Evolutionary conservation across 2,329 filamentous ascomycete species (phyloP), one percentile per base, ranked within the genome.

Genomic region (Macrophomina phaseolina): DNA sequence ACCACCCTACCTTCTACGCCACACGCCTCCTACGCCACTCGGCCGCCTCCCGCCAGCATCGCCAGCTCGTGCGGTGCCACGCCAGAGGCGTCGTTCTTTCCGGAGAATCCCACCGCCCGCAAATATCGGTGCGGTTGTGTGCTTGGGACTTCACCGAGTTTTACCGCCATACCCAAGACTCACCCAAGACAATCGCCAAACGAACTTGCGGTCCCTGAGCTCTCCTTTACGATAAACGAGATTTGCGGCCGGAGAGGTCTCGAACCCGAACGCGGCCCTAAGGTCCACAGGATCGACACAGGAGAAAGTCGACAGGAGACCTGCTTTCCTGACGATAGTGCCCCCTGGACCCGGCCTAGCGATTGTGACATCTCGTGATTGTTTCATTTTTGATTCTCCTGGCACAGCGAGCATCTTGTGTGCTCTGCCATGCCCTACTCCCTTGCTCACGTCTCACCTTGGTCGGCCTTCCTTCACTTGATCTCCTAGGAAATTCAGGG

Each of bases 311-410:
- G 16, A 45, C n/a, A 52, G 49, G 49, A 52, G 49, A 34, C 23
- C 14, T 14, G 23, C 48, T 30, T 14, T 23, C 18, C 48, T 18
- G 6, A 23, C 45, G n/a, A 48, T 11, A 7, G 45, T 23, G 23
- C 23, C 42, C 56, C 42, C 56, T 61, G n/a, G 40, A 9, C 42
- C 48, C 56, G 56, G 38, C 53, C 36, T 30, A 23, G 14, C 36
- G 28, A 14, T 36, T 42, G 42, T 46, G 45, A 49, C n/a, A 49
- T 62, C 58, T 62, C 55, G 55, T 60, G 55, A 45, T 60, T 32
- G 14, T 14, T 18, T n/a, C n/a, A 11, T 30, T 23, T n/a, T 12
- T 11, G 38, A 38, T 32, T 32, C 7, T 9, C 16, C 55, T 14
- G 9, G 30, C n/a, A 36, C 12, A 4, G 28, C 30, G 51, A 53